Evolutionary conservation across 768 basidiomycete genomes (phyloP).

Genomic region (Punctularia strigosozonata): DNA sequence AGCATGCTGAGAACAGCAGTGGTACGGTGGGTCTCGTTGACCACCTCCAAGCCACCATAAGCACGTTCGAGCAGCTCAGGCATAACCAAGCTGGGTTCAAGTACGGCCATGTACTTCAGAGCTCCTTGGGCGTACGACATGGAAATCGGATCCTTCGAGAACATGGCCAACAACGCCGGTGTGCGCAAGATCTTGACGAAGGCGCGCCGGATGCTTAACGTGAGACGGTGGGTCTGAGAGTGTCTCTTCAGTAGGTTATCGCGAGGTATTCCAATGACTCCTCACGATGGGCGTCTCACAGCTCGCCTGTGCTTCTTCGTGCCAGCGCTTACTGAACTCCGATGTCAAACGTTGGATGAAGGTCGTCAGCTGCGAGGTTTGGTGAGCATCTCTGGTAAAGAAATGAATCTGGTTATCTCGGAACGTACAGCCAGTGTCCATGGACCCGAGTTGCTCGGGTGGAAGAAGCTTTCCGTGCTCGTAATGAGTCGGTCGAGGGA

Average conservation of each 20-base stretch:
- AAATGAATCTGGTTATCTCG: too few species aligned
- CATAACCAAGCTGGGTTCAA: slow-evolving; percentile 81
- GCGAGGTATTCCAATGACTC: slow-evolving; percentile 10
- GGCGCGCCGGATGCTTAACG: slow-evolving; percentile 64
- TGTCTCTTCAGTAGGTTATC: background rate
- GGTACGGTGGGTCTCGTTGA: slow-evolving; percentile 93
- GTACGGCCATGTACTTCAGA: slow-evolving; percentile 62
- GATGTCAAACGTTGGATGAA: slow-evolving; percentile 62
- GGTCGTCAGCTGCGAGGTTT: slow-evolving; percentile 35
- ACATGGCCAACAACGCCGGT: slow-evolving; percentile 85
- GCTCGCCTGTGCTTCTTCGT: slow-evolving; percentile 61
- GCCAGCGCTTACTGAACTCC: slow-evolving; percentile 72
- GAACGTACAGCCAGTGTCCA: slow-evolving; percentile 57
- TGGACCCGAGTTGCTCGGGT: slow-evolving; percentile 82
- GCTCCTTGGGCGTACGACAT: slow-evolving; percentile 74
- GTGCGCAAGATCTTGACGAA: slow-evolving; percentile 79
- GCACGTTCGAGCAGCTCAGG: slow-evolving; percentile 86
- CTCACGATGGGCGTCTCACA: slow-evolving; percentile 72
- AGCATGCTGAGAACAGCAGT: slow-evolving; percentile 84
- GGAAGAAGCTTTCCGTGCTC: slow-evolving; percentile 90
- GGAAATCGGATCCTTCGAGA: slow-evolving; percentile 73
- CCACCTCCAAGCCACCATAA: slow-evolving; percentile 81
- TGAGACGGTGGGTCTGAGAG: slow-evolving; percentile 60
- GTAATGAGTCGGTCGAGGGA: slow-evolving; percentile 81
- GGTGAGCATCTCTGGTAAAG: slow-evolving; percentile 1